Percentiles rank a stretch among this genome's conserved stretches.
Conservation (phyloP, 2,329 filamentous ascomycete genomes). For the Massarina eburnea region DNA sequence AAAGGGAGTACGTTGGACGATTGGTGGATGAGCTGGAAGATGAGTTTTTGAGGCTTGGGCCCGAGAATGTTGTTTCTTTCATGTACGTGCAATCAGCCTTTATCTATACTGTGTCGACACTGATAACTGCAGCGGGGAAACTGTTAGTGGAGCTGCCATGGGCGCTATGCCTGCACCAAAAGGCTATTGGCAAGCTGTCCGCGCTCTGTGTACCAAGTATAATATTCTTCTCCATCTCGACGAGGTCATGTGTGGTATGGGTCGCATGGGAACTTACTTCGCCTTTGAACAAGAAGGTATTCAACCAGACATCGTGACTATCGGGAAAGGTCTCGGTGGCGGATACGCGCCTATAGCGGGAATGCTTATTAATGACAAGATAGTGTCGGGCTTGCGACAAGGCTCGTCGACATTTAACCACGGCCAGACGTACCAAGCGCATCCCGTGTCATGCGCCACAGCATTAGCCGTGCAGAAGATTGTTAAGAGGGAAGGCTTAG, state of each 20-base stretch:
- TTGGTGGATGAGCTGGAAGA: slow-evolving; percentile 66
- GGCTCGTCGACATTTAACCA: slow-evolving; percentile 54
- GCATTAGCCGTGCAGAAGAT: slow-evolving; percentile 63
- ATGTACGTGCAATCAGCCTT: slow-evolving; percentile 54
- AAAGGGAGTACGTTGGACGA: slow-evolving; percentile 60
- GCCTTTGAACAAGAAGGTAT: slow-evolving; percentile 51
- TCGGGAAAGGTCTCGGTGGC: slow-evolving; percentile 66
- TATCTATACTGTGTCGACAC: slow-evolving; percentile 58
- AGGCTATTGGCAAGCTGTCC: slow-evolving; percentile 59
- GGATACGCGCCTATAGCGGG: slow-evolving; percentile 65
- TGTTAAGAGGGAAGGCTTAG: slow-evolving; percentile 37
- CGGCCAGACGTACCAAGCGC: slow-evolving; percentile 64
- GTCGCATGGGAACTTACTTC: slow-evolving; percentile 29
- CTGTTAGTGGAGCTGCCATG: slow-evolving; percentile 21
- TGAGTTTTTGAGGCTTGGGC: slow-evolving; percentile 58
- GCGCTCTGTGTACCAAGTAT: slow-evolving; percentile 57
- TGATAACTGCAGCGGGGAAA: slow-evolving; percentile 2
- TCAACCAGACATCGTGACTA: slow-evolving; percentile 63
- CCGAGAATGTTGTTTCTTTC: slow-evolving; percentile 53
- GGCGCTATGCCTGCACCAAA: slow-evolving; percentile 55
- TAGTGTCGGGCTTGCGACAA: slow-evolving; percentile 49
- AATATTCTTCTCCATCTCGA: slow-evolving; percentile 60
- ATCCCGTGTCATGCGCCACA: slow-evolving; percentile 60
- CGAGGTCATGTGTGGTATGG: slow-evolving; percentile 41
- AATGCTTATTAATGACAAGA: slow-evolving; percentile 53